phyloP scores from a whole-genome alignment of 257 asterid species.

The Solanum megistacrolobum region DNA sequence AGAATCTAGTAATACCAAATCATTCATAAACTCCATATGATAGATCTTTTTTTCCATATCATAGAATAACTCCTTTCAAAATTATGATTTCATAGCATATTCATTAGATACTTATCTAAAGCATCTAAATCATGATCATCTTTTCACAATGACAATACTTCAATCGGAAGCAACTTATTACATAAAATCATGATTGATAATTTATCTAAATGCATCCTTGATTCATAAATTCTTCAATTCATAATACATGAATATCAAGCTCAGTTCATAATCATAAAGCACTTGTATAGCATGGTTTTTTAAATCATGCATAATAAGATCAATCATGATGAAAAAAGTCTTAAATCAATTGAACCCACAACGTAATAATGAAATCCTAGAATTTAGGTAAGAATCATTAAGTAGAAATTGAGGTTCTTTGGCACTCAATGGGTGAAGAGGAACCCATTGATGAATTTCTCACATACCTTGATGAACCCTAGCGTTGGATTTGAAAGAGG shows the following conservation, averaged over 20 bases:
- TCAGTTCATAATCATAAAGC: background rate
- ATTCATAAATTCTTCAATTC: background rate
- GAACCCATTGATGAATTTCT: background rate
- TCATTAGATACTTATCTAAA: background rate
- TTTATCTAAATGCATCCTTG: no score
- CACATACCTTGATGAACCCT: background rate
- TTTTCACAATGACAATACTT: background rate
- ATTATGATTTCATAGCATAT: background rate
- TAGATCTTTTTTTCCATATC: background rate
- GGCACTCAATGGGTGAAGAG: background rate
- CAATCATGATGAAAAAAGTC: background rate
- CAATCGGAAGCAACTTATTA: background rate
- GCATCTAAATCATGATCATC: background rate
- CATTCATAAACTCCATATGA: background rate
- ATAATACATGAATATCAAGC: background rate
- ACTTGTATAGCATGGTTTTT: background rate
- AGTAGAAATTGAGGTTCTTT: background rate
- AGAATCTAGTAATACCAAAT: background rate
- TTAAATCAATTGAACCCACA: background rate
- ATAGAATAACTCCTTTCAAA: background rate
- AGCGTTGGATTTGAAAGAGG: background rate
- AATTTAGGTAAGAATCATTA: background rate
- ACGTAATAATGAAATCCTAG: background rate
- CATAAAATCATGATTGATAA: background rate
- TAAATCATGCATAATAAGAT: background rate